These are phyloP conservation scores for Marasmius oreades DNA, from an alignment of 1,284 basidiomycete species.

Conservation along the genomic window DNA sequence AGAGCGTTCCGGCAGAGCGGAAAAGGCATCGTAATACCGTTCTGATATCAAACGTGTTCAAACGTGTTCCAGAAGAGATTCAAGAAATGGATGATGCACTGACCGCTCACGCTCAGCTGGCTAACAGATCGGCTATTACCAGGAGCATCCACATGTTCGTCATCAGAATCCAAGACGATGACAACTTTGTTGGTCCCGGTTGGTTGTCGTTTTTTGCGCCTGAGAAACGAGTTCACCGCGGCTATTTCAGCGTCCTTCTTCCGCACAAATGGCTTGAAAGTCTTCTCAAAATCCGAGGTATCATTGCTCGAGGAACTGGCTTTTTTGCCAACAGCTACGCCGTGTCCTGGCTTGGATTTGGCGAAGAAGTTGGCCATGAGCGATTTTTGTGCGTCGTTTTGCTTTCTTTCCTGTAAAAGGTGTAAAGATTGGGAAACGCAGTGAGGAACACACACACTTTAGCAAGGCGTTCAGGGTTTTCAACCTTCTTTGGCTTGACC, in stretches of 20 bases:
- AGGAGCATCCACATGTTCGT: constrained; percentile 20
- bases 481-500: constrained; percentile 38
- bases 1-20: constrained; percentile 23
- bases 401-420: constrained; percentile 52
- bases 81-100: constrained; percentile 8
- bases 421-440: background rate
- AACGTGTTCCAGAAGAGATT: background rate
- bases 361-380: constrained; percentile 74
- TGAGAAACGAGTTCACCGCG: constrained; percentile 65
- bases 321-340: constrained; percentile 30
- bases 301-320: constrained; percentile 36
- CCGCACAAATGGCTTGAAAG: constrained; percentile 74
- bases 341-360: constrained; percentile 44
- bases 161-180: constrained; percentile 53
- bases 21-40: constrained; percentile 37
- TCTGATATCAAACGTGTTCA: constrained; percentile 27
- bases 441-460: constrained; percentile 42
- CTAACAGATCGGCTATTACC: background rate
- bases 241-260: constrained; percentile 72
- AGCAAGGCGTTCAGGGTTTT: constrained; percentile 56
- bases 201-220: constrained; percentile 24
- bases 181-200: constrained; percentile 35
- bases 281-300: constrained; percentile 64
- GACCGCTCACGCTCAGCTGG: constrained; percentile 36
- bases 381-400: constrained; percentile 62